Evolutionary conservation across 805 yeast genomes (phyloP).

Genomic region (Yarrowia yakushimensis): DNA sequence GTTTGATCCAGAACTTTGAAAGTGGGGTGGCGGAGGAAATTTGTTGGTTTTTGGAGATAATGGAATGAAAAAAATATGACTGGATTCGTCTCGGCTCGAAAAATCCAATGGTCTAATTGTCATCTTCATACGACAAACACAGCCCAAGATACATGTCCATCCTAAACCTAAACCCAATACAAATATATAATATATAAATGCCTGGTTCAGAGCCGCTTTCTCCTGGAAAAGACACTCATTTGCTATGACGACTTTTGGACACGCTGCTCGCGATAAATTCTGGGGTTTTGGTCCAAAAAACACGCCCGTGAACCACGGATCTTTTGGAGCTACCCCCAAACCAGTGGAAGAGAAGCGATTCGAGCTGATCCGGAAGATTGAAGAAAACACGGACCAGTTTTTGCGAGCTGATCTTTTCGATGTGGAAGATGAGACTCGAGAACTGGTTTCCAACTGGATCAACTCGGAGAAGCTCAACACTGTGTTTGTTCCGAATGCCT

Average conservation of each 20-base stretch:
- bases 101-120: not conserved
- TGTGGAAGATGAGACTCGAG: slow-evolving; percentile 39
- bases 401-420: slow-evolving; percentile 35
- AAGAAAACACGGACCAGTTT: slow-evolving; percentile 49
- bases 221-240: no score
- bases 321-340: slow-evolving; percentile 56
- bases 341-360: slow-evolving; percentile 44
- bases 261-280: slow-evolving; percentile 35
- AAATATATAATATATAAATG: not conserved
- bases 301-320: slow-evolving; percentile 59
- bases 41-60: no score
- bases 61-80: no score
- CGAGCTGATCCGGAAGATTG: slow-evolving; percentile 35
- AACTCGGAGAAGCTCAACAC: slow-evolving; percentile 47
- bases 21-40: no score
- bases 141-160: not conserved
- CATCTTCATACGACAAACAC: not conserved
- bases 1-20: no score
- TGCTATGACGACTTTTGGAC: slow-evolving; percentile 6
- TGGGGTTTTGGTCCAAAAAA: slow-evolving; percentile 46
- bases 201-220: no score
- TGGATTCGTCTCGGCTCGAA: no score
- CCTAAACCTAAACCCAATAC: not conserved
- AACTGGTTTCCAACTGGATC: slow-evolving; percentile 44
- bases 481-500: slow-evolving; percentile 58